Percentiles rank a stretch among this genome's conserved stretches.
phyloP scores from a whole-genome alignment of 2,329 filamentous ascomycete genomes.

The Xylariaceae sp. region DNA sequence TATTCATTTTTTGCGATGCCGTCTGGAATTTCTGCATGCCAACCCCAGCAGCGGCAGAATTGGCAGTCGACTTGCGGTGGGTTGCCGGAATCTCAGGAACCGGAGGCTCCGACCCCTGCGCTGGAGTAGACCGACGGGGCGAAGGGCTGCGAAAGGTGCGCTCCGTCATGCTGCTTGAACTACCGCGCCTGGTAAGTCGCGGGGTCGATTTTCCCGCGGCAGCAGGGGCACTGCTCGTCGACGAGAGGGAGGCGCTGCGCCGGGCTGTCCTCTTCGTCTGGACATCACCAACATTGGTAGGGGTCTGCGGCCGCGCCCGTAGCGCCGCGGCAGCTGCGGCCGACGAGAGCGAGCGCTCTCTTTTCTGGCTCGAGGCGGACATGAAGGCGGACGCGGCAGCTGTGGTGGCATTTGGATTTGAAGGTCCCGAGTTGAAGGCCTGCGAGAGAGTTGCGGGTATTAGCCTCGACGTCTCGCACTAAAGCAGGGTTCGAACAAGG shows the following conservation, averaged over 20 bases:
- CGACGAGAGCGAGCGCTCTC: conserved; percentile 63
- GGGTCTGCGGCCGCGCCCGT: conserved; percentile 67
- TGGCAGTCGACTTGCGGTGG: conserved; percentile 26
- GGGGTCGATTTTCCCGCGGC: conserved; percentile 29
- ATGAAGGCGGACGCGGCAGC: conserved; percentile 78
- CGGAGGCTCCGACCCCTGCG: conserved; percentile 53
- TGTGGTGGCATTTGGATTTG: conserved; percentile 66
- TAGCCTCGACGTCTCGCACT: too few species aligned
- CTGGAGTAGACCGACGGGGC: conserved; percentile 40
- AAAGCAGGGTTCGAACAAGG: too few species aligned
- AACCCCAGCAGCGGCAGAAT: conserved; percentile 32
- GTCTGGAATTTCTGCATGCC: conserved; percentile 43
- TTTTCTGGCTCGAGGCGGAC: conserved; percentile 47
- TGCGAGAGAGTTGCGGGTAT: not conserved
- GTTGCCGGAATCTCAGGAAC: conserved; percentile 61
- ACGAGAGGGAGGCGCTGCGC: conserved; percentile 65
- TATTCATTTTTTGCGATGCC: conserved; percentile 44
- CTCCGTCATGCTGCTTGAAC: conserved; percentile 78
- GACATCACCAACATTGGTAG: conserved; percentile 71
- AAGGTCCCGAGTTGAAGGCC: too few species aligned
- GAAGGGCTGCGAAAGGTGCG: conserved; percentile 79
- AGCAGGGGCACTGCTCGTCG: conserved; percentile 45
- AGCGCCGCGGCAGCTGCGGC: conserved; percentile 83
- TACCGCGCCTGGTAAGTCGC: conserved; percentile 47
- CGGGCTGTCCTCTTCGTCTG: conserved; percentile 81